These are phyloP conservation scores for Fragaria iinumae DNA, from an alignment of 306 rosid species.

Conservation along the genomic window DNA sequence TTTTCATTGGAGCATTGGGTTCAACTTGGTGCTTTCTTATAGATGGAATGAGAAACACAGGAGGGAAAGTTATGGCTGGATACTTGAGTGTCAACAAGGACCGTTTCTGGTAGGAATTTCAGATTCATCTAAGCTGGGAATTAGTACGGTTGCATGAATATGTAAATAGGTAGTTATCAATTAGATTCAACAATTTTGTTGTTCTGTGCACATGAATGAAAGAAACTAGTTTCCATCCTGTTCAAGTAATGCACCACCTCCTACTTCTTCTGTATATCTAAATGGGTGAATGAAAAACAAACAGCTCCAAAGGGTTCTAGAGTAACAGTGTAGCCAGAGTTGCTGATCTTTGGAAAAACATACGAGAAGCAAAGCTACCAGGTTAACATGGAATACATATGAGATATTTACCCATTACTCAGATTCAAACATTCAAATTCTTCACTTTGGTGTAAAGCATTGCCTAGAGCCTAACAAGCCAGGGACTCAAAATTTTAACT, in stretches of 20 bases:
- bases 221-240: not conserved
- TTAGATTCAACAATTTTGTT: slow-evolving; percentile 2
- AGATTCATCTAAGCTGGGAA: not conserved
- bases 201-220: not conserved
- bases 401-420: too few species aligned
- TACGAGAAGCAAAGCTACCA: too few species aligned
- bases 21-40: slow-evolving; percentile 90
- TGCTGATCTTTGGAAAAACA: too few species aligned
- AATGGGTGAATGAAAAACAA: too few species aligned
- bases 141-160: not conserved
- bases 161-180: slow-evolving; percentile 7
- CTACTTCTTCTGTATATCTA: not conserved
- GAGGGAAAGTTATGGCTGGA: slow-evolving; percentile 93
- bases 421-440: too few species aligned
- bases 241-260: not conserved
- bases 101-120: slow-evolving; percentile 64
- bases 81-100: slow-evolving; percentile 92
- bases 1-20: slow-evolving; percentile 84
- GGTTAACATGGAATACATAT: too few species aligned
- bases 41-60: slow-evolving; percentile 97
- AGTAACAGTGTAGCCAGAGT: too few species aligned
- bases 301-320: too few species aligned
- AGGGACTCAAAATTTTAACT: too few species aligned
- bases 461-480: too few species aligned
- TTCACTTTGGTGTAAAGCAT: too few species aligned